Conservation (phyloP, 1,284 basidiomycete genomes). For the Pseudozyma thailandica region DNA sequence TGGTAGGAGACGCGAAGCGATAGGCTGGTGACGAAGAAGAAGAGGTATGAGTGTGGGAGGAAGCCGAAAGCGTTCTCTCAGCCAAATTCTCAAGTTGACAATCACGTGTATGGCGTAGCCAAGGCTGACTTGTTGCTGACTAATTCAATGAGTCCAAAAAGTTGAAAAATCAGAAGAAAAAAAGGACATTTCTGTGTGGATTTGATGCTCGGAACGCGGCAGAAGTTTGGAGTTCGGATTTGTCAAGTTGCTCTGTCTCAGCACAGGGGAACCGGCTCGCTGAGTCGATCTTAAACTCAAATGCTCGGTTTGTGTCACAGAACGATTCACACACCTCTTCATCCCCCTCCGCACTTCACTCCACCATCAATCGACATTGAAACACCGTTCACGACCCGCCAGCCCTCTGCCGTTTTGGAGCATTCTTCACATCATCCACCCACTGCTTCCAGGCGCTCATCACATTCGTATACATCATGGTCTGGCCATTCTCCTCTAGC, state of each 20-base stretch:
- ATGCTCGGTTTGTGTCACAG: no score
- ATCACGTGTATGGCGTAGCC: constrained; percentile 18
- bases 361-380: background rate
- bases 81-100: constrained; percentile 19
- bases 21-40: background rate
- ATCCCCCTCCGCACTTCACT: background rate
- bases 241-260: no score
- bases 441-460: background rate
- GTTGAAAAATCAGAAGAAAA: constrained; percentile 32
- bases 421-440: background rate
- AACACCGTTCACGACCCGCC: no score
- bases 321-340: background rate
- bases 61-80: background rate
- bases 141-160: constrained; percentile 17
- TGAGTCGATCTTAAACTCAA: no score
- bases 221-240: constrained; percentile 14
- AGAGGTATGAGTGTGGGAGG: background rate
- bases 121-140: constrained; percentile 9
- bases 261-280: no score
- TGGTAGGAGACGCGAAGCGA: background rate
- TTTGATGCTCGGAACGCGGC: constrained; percentile 31
- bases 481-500: constrained; percentile 50
- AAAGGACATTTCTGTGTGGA: background rate
- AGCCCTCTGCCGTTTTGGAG: no score
- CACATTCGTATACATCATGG: constrained; percentile 26